Evolutionary conservation across 2,329 filamentous ascomycete genomes (phyloP).

Genomic region (Gaeumannomyces tritici): DNA sequence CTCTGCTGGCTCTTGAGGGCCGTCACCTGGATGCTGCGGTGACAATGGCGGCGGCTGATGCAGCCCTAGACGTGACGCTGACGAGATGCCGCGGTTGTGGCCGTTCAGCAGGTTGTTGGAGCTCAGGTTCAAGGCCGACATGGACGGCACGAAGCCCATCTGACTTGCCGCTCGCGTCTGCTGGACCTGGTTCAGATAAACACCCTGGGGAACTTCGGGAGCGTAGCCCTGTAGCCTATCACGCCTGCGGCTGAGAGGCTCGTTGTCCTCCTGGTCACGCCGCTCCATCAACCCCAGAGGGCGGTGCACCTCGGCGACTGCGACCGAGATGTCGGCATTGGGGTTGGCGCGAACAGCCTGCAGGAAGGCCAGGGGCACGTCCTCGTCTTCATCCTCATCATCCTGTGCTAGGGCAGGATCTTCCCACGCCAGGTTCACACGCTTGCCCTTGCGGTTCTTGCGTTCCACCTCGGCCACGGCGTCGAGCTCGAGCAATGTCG

Average conservation of each 20-base stretch:
- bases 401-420: constrained; percentile 41
- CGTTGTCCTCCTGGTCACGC: constrained; percentile 82
- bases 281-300: constrained; percentile 71
- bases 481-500: constrained; percentile 83
- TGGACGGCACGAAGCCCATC: background rate
- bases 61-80: background rate
- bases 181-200: constrained; percentile 14
- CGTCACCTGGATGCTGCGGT: background rate
- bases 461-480: constrained; percentile 80
- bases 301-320: constrained; percentile 46
- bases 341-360: constrained; percentile 53
- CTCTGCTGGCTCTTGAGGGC: constrained; percentile 13
- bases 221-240: constrained; percentile 61
- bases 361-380: constrained; percentile 79
- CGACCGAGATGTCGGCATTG: constrained; percentile 30
- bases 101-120: constrained; percentile 17
- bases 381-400: constrained; percentile 55
- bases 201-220: constrained; percentile 22
- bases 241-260: constrained; percentile 71
- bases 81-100: constrained; percentile 6
- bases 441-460: constrained; percentile 62
- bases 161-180: background rate
- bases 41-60: background rate
- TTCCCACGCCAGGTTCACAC: constrained; percentile 87
- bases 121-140: background rate